These are phyloP conservation scores for Tritrichomonas foetus DNA, from an alignment of 208 protist species.

Conservation along the genomic window DNA sequence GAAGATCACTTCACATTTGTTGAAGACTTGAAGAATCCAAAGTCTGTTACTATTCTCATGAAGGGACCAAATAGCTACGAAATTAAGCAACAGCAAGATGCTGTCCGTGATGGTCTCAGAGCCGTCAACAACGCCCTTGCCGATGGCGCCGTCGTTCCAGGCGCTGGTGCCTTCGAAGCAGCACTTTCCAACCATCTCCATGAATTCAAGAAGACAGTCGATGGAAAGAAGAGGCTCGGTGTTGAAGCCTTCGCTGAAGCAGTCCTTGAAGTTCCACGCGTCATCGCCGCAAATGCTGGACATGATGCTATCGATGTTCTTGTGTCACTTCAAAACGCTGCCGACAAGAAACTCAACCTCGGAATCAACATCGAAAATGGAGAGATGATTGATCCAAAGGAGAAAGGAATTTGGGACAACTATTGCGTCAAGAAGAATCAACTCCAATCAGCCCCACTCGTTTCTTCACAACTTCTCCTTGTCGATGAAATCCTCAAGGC, in stretches of 20 bases:
- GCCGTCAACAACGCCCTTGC: conserved; percentile 95
- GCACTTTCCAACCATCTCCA: conserved; percentile 79
- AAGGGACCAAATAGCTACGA: conserved; percentile 96
- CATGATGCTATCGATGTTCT: conserved; percentile 90
- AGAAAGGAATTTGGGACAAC: conserved; percentile 90
- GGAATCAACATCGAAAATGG: conserved; percentile 93
- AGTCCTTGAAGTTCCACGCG: conserved; percentile 95
- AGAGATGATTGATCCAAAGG: conserved; percentile 78
- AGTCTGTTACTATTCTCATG: conserved; percentile 96
- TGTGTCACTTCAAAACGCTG: conserved; percentile 68
- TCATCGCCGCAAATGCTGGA: conserved; percentile 92
- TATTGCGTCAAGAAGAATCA: conserved; percentile 93
- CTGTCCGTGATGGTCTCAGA: conserved; percentile 94
- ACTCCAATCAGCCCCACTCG: conserved; percentile 74
- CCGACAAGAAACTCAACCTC: background rate
- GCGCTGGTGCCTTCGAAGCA: conserved; percentile 96
- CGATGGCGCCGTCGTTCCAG: conserved; percentile 69
- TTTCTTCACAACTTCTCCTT: conserved; percentile 91
- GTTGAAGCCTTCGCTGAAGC: conserved; percentile 96
- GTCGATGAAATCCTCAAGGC: conserved; percentile 99
- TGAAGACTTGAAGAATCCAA: conserved; percentile 83
- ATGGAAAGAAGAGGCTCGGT: conserved; percentile 81
- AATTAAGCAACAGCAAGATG: conserved; percentile 93
- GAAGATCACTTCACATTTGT: conserved; percentile 99
- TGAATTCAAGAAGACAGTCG: conserved; percentile 63